Evolutionary conservation across 2,329 filamentous ascomycete genomes (phyloP).

Genomic region (Epichloe gansuensis): DNA sequence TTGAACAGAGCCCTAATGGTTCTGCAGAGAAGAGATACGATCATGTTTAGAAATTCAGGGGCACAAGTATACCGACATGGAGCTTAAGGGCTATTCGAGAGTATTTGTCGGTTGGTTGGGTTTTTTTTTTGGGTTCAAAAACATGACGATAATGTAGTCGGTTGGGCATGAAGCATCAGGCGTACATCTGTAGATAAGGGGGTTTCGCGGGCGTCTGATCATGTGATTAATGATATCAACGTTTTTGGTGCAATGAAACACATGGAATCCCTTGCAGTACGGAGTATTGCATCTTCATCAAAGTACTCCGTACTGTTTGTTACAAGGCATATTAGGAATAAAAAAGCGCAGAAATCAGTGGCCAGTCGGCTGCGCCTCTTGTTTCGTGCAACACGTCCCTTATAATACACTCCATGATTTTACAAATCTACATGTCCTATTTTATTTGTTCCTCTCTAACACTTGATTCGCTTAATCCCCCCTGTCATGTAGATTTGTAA

Average conservation of each 20-base stretch:
- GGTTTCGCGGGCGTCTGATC: background rate
- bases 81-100: conserved; percentile 29
- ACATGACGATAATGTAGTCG: background rate
- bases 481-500: no score
- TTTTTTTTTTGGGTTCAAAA: background rate
- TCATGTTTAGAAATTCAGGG: conserved; percentile 67
- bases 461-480: no score
- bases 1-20: conserved; percentile 77
- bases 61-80: conserved; percentile 63
- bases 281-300: background rate
- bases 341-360: no score
- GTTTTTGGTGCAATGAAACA: background rate
- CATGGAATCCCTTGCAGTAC: background rate
- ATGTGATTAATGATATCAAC: background rate
- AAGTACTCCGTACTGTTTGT: background rate
- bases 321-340: background rate
- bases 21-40: conserved; percentile 74
- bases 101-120: background rate
- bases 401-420: no score
- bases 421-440: no score
- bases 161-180: background rate
- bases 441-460: no score
- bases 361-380: no score
- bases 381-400: no score
- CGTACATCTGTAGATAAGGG: background rate